Conservation (phyloP, 108 stramenopile species). For the Nitzschia sp. region DNA sequence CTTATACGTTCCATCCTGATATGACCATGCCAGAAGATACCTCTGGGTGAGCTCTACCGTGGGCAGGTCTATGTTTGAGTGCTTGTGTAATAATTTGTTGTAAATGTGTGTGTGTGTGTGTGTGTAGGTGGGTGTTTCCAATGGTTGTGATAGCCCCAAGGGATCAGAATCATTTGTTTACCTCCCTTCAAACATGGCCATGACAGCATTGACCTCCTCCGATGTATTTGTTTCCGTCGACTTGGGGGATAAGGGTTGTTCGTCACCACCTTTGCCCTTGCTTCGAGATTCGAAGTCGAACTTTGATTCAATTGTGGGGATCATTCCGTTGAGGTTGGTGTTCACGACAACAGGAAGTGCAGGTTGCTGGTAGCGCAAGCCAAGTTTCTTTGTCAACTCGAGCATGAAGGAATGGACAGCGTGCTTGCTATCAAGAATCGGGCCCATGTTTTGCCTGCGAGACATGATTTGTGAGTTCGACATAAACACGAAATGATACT, state of each 20-base stretch:
- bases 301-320: neutral
- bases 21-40: slow-evolving; percentile 23
- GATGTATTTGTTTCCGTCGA: neutral
- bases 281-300: neutral
- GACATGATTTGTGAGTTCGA: neutral
- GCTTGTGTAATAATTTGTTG: too few relatives aligned
- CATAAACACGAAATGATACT: neutral
- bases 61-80: neutral
- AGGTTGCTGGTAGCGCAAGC: slow-evolving; percentile 49
- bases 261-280: neutral
- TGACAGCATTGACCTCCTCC: neutral
- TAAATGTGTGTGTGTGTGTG: too few relatives aligned
- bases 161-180: too few relatives aligned
- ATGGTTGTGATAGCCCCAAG: too few relatives aligned
- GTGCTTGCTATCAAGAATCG: slow-evolving; percentile 58
- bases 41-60: neutral
- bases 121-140: too few relatives aligned
- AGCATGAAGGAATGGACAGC: slow-evolving; percentile 38
- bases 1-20: slow-evolving; percentile 54
- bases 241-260: neutral
- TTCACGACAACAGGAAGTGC: neutral
- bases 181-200: neutral
- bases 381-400: slow-evolving; percentile 65
- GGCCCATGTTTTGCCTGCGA: slow-evolving; percentile 29
- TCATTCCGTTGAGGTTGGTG: neutral